A percentile compares a stretch with the other conserved stretches of the same genome.
Conservation (phyloP, 2,329 filamentous ascomycete species). For the Juglanconis juglandina region DNA sequence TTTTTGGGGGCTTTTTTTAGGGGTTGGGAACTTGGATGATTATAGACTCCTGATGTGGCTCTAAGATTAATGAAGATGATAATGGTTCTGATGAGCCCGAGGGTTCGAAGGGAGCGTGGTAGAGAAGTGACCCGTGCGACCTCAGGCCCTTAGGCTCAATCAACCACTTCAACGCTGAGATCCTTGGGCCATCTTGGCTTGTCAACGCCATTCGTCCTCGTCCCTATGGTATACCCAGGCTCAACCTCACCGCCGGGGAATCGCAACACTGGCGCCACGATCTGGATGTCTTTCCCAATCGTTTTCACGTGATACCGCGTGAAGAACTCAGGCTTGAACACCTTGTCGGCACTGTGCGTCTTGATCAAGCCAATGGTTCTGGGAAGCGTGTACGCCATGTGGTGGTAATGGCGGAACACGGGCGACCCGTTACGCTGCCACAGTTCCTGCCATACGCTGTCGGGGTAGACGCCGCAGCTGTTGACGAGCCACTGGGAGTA, state of each 20-base stretch:
- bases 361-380: conserved; percentile 38
- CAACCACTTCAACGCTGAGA: neutral
- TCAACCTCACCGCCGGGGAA: conserved; percentile 13
- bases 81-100: too few relatives aligned
- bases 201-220: conserved; percentile 10
- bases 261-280: conserved; percentile 6
- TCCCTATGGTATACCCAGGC: conserved; percentile 5
- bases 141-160: neutral
- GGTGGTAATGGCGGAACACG: conserved; percentile 49
- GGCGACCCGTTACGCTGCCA: conserved; percentile 42
- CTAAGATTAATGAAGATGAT: too few relatives aligned
- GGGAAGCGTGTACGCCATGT: conserved; percentile 35
- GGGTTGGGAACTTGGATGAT: too few relatives aligned
- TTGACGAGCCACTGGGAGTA: conserved; percentile 40
- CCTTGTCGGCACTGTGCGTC: conserved; percentile 29
- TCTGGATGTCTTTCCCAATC: neutral
- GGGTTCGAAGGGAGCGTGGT: too few relatives aligned
- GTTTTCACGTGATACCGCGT: conserved; percentile 16
- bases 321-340: conserved; percentile 49
- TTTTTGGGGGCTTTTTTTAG: too few relatives aligned
- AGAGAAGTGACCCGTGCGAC: too few relatives aligned
- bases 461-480: conserved; percentile 36
- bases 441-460: conserved; percentile 44
- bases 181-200: conserved; percentile 6
- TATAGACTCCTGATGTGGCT: too few relatives aligned